Evolutionary conservation across 441 rosid genomes (phyloP).

Genomic region (Croton setiger): DNA sequence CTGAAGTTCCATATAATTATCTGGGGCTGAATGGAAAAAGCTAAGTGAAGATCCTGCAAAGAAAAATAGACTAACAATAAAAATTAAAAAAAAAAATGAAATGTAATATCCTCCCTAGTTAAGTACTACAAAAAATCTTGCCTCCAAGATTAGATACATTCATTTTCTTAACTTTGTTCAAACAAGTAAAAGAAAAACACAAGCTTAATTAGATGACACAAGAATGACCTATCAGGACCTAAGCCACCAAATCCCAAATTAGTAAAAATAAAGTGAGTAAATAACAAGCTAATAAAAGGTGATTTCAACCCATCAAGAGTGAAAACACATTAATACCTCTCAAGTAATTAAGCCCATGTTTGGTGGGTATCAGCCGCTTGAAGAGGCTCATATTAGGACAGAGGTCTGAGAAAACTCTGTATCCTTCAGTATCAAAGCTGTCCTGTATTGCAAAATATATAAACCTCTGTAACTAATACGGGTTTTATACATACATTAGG

Average conservation of each 20-base stretch:
- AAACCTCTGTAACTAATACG: neutral
- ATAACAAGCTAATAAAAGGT: neutral
- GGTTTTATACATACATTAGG: neutral
- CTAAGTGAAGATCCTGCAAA: slow-evolving; percentile 39
- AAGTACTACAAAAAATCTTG: neutral
- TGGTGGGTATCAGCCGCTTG: slow-evolving; percentile 32
- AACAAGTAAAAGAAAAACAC: neutral
- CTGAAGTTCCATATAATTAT: slow-evolving; percentile 45
- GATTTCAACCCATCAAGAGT: neutral
- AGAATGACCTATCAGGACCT: neutral
- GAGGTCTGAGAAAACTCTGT: neutral
- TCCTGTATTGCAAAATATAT: neutral
- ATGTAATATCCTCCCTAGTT: neutral
- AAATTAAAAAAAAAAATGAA: no score
- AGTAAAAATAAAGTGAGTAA: neutral
- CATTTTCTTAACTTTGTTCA: neutral
- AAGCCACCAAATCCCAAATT: neutral
- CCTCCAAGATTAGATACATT: neutral
- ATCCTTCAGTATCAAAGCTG: neutral
- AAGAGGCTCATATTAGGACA: slow-evolving; percentile 35
- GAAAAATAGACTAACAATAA: slow-evolving; percentile 1
- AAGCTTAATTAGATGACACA: neutral
- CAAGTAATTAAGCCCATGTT: slow-evolving; percentile 27
- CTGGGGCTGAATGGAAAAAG: slow-evolving; percentile 36
- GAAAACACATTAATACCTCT: slow-evolving; percentile 30